Base-by-base conservation (phyloP, 805 yeast genomes). In the Naumovozyma dairenensis region DNA sequence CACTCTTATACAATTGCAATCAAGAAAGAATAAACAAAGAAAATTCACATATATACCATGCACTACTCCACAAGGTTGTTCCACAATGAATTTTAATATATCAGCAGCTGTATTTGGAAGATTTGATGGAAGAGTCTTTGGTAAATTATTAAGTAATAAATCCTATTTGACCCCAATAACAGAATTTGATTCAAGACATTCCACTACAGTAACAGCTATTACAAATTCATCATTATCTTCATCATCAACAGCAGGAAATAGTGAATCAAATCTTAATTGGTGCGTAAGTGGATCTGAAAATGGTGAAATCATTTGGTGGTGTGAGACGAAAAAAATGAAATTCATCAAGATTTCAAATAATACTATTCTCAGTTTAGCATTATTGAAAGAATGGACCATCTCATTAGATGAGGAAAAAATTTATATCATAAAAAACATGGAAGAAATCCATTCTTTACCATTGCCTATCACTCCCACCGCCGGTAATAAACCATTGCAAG, bases 21-120 rank as follows among this genome's bases (percentile, higher is more conserved):
- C 49, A 12, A 46, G 38, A 13, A 37, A 43, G 14, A 38, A 38
- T 30, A 51, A 49, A 32, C 47, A 51, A 27, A 45, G 48, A 16
- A 46, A 57, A 19, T 38, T 55, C 9, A 49, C 59, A 12, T 58
- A 57, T 37, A 55, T 58, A 18, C 63, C 60, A 4, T 57, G 63
- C 32, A 55, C 59, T 2, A 54, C 61, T 2, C 63, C 63, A 13
- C 59, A 55, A 32, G 61, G 61, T 10, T 55, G 61, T 31, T 55
- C 62, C 3, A 55, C 59, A 1, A 56, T 56, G 54, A 48, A 57
- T 42, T 53, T 57, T 25, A 51, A 49, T 28, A 45, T 54, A 9
- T 49, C 51, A 28, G 55, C 59, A 2, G 60, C 59, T 2, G 56
- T 56, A 0, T 57, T 57, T 37, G 63, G 63, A 7, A 53, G 60